These are phyloP conservation scores for Yamadazyma triangularis DNA, from an alignment of 1,139 yeast genomes.

Conservation along the genomic window DNA sequence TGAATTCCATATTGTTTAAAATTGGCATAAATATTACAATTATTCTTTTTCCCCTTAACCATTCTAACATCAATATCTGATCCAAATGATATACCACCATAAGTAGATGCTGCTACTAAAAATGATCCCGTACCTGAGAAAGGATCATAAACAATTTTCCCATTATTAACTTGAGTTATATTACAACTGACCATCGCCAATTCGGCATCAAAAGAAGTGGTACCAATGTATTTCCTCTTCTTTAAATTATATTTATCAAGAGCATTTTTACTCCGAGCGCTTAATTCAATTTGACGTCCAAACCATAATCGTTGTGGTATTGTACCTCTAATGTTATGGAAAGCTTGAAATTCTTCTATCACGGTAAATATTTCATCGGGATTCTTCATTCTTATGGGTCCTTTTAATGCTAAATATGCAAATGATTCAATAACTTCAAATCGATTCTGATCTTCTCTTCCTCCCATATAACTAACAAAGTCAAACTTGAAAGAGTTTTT, in stretches of 20 bases:
- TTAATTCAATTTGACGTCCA: slow-evolving; percentile 65
- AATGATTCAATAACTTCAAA: slow-evolving; percentile 68
- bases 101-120: slow-evolving; percentile 81
- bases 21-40: slow-evolving; percentile 53
- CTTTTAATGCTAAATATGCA: slow-evolving; percentile 64
- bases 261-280: slow-evolving; percentile 58
- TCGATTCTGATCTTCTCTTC: slow-evolving; percentile 51
- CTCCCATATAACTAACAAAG: slow-evolving; percentile 70
- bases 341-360: slow-evolving; percentile 63
- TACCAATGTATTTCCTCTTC: slow-evolving; percentile 84
- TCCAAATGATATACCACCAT: slow-evolving; percentile 78
- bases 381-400: slow-evolving; percentile 71
- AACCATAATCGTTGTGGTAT: slow-evolving; percentile 62
- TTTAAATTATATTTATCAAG: slow-evolving; percentile 79
- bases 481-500: slow-evolving; percentile 72
- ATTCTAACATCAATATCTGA: slow-evolving; percentile 90
- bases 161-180: slow-evolving; percentile 67
- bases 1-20: slow-evolving; percentile 70
- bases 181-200: slow-evolving; percentile 80
- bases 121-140: slow-evolving; percentile 97
- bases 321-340: slow-evolving; percentile 48
- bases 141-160: slow-evolving; percentile 81
- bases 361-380: slow-evolving; percentile 74
- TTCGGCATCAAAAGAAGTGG: slow-evolving; percentile 94
- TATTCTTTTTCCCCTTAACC: slow-evolving; percentile 63